Evolutionary conservation across 768 basidiomycete species (phyloP), one percentile per base, ranked within the genome.

Genomic region (Mrakia frigida): DNA sequence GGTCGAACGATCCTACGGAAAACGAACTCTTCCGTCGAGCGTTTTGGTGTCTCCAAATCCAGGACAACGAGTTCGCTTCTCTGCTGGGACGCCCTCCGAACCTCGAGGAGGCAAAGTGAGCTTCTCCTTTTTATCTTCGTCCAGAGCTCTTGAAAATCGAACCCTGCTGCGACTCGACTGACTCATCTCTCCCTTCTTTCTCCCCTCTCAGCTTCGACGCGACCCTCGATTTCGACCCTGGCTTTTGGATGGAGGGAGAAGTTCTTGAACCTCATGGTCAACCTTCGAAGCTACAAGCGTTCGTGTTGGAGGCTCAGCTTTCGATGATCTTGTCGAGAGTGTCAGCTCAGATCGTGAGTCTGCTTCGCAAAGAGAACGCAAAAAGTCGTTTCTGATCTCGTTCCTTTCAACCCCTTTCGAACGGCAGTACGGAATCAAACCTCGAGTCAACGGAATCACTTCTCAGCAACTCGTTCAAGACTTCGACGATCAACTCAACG

Each of bases 21-120:
- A 77, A 77, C 53, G 77, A 77, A 73, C 53, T 46, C 13, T 74
- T 69, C 52, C n/a, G 43, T 21, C 23, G 73, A 3, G 73, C 65
- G 23, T 74, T 74, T 43, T 77, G 77, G 77, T 77, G 76, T 21
- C 63, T 67, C 33, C 68, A 41, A 10, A 6, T 46, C 0, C 68
- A 69, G 6, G 77, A 77, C 18, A 60, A 46, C 9, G 77, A 73
- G 67, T 68, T 67, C 25, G 68, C 72, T 0, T 65, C 31, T 23
- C 56, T 70, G n/a, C 41, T 77, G 18, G 77, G 77, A n/a, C 72
- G 76, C 14, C 76, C 76, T 2, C 35, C 72, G 23, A 35, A 59
- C 23, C 61, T 77, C 3, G 39, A 68, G 5, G 76, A 77, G 11
- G 70, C 72, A 13, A 72, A 77, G 76, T 77, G 41, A 65, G 76